A percentile compares a stretch with the other conserved stretches of the same genome.
These are phyloP conservation scores for Pyricularia sp. DNA, from an alignment of 2,329 filamentous ascomycete genomes.

Conservation along the genomic window DNA sequence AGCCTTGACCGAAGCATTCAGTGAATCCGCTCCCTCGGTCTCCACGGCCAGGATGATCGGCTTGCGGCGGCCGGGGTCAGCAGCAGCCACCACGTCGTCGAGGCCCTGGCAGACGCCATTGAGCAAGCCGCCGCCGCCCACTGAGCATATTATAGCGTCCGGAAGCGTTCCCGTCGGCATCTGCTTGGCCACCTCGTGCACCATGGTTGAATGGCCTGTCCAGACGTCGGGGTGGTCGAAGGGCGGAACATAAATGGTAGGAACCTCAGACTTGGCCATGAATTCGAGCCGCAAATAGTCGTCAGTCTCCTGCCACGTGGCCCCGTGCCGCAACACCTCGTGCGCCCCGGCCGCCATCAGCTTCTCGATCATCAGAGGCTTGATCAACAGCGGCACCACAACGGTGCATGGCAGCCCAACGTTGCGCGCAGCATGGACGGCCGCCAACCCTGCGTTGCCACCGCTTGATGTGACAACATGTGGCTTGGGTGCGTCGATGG, in stretches of 20 bases:
- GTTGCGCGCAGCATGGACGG: constrained; percentile 52
- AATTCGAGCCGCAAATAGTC: constrained; percentile 44
- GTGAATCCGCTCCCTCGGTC: constrained; percentile 56
- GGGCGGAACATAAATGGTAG: constrained; percentile 48
- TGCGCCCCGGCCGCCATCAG: constrained; percentile 47
- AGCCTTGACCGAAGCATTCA: constrained; percentile 43
- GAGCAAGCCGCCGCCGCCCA: constrained; percentile 59
- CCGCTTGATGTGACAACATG: background rate
- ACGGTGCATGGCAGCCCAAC: constrained; percentile 54
- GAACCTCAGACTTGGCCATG: constrained; percentile 21
- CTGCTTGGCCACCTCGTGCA: constrained; percentile 30
- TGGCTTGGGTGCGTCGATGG: background rate
- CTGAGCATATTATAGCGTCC: constrained; percentile 54
- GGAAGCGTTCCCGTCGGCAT: constrained; percentile 17
- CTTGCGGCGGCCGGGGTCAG: constrained; percentile 6
- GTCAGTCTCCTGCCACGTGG: constrained; percentile 58
- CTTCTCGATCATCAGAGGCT: constrained; percentile 53
- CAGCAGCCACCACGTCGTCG: constrained; percentile 16
- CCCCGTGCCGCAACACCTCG: constrained; percentile 52
- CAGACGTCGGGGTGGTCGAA: constrained; percentile 55
- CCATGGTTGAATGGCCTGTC: constrained; percentile 46
- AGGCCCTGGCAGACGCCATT: constrained; percentile 54
- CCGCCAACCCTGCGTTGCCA: constrained; percentile 62
- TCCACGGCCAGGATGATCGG: constrained; percentile 54
- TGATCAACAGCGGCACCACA: constrained; percentile 54